Base-by-base conservation (phyloP, 108 stramenopile species). In the Asterionellopsis glacialis region DNA sequence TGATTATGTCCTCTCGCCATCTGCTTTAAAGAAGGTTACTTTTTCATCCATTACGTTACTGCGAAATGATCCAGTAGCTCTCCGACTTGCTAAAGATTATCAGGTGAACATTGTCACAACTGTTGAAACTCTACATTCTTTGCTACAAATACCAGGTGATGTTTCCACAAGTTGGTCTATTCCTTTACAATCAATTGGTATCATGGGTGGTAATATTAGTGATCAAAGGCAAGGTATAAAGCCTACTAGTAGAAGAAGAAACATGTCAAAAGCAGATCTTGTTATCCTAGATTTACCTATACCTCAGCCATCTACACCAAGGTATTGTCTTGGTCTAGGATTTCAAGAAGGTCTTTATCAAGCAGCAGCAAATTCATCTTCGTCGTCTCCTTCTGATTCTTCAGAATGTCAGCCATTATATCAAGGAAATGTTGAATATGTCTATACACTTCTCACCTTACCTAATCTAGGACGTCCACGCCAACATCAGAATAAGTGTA, bases 281-380 rank as follows among this genome's bases (percentile, higher is more conserved):
- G 24, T 47, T 1, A 65, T 73, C 4, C 48, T 73, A 55, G 59
- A 66, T 59, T 9, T 39, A 19, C 62, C 64, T 3, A 22, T 73
- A 10, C 58, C 45, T 12, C 65, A 66, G 27, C 39, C 44, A 12
- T 42, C 64, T 14, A 55, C 58, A 6, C 72, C 72, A 39, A 52
- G 72, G 13, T 26, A 55, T 15, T 73, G 72, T 57, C 47, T 73
- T 38, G 57, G 51, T 14, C 18, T 19, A 9, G 72, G 72, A 13
- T 28, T 73, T 16, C 65, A 62, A 50, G 65, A 73, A 59, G 65
- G 63, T 28, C 27, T 71, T 9, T 59, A 71, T 25, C 57, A 64
- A 14, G 19, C 70, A 51, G 26, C 50, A 27, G 18, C 38, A 40
- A 27, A 33, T 38, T 7, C 47, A 9, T 7, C 47, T 4, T 7